Conservation (phyloP, 2,329 filamentous ascomycete species). For the Trichophyton verrucosum region DNA sequence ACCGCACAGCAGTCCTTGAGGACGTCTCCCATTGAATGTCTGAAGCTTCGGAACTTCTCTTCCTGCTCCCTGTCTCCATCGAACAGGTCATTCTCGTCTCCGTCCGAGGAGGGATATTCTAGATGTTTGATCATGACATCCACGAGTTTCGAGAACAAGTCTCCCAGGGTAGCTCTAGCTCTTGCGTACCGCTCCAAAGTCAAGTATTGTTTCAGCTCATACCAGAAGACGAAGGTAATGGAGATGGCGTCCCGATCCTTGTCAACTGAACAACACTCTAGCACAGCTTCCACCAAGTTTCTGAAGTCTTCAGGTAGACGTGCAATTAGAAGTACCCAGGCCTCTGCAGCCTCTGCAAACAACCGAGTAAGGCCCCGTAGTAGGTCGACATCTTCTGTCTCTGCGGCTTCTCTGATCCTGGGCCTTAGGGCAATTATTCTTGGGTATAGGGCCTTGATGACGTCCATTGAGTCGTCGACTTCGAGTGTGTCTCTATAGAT, state of each 20-base stretch:
- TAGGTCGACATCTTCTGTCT: slow-evolving; percentile 70
- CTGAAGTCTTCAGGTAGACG: slow-evolving; percentile 71
- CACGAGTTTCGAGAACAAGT: slow-evolving; percentile 78
- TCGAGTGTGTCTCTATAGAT: slow-evolving; percentile 87
- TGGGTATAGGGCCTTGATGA: slow-evolving; percentile 73
- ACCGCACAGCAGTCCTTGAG: slow-evolving; percentile 96
- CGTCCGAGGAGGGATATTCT: slow-evolving; percentile 69
- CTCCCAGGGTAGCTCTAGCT: slow-evolving; percentile 61
- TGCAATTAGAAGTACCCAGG: slow-evolving; percentile 87
- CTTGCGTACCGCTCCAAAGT: slow-evolving; percentile 81
- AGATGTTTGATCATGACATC: slow-evolving; percentile 87
- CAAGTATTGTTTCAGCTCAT: slow-evolving; percentile 92
- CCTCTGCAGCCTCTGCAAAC: slow-evolving; percentile 83
- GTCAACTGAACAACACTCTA: slow-evolving; percentile 84
- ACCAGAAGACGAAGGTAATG: slow-evolving; percentile 95
- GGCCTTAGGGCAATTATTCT: slow-evolving; percentile 63
- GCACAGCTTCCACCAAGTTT: slow-evolving; percentile 70
- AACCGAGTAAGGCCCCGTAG: slow-evolving; percentile 83
- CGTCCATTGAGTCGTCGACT: slow-evolving; percentile 74
- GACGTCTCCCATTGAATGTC: slow-evolving; percentile 94
- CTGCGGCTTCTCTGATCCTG: slow-evolving; percentile 60
- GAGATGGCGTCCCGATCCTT: slow-evolving; percentile 83
- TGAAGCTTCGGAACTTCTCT: slow-evolving; percentile 92
- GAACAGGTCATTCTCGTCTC: slow-evolving; percentile 71
- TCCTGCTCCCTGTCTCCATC: slow-evolving; percentile 92